Percentiles rank a stretch among this genome's conserved stretches.
These are phyloP conservation scores for Beauveria sp. DNA, from an alignment of 2,329 filamentous ascomycete genomes.

Conservation along the genomic window DNA sequence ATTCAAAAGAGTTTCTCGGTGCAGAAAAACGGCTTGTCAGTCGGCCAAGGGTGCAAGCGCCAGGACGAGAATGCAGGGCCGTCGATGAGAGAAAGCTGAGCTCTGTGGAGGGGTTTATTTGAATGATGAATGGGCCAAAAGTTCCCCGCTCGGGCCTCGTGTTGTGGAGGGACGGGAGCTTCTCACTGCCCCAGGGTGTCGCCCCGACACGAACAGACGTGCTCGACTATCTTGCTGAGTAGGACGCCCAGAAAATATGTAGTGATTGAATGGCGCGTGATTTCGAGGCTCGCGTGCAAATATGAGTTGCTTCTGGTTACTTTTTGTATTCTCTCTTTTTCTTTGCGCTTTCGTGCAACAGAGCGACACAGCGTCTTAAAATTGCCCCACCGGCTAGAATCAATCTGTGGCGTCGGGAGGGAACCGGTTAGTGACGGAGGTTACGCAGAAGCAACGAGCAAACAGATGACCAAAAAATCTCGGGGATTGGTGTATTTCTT, in stretches of 20 bases:
- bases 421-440: neutral
- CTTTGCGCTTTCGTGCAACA: neutral
- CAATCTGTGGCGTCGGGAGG: neutral
- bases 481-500: neutral
- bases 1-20: neutral
- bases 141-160: constrained; percentile 12
- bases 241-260: too few species aligned
- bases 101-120: constrained; percentile 7
- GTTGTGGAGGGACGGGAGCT: constrained; percentile 4
- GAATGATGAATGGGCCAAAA: constrained; percentile 2
- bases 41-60: constrained; percentile 2
- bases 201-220: neutral
- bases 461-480: neutral
- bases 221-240: neutral
- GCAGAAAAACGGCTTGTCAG: neutral
- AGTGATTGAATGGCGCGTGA: neutral
- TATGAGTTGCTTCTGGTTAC: neutral
- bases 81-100: constrained; percentile 1
- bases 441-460: neutral
- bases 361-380: neutral
- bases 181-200: neutral
- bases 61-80: neutral
- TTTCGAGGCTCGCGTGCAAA: neutral
- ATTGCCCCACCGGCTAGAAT: neutral
- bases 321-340: neutral